phyloP scores from a whole-genome alignment of 2,329 filamentous ascomycete genomes.

The Leptodontidium sp. region DNA sequence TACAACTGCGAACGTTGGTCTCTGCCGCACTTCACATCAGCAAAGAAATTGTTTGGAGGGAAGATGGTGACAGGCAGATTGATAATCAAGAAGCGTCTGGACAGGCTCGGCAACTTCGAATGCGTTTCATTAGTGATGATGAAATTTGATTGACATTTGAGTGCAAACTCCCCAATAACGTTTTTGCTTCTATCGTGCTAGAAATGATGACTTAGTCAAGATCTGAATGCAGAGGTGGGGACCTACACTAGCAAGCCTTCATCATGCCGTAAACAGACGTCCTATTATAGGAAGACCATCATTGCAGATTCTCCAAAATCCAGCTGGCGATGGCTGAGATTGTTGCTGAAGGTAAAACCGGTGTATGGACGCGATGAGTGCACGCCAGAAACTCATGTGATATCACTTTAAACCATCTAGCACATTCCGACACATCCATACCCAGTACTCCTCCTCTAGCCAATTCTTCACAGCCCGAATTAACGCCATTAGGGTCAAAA shows the following conservation, averaged over 20 bases:
- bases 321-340: neutral
- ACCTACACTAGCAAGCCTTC: slow-evolving; percentile 2
- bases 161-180: neutral
- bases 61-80: neutral
- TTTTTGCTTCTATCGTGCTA: neutral
- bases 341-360: too few species aligned
- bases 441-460: too few species aligned
- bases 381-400: too few species aligned
- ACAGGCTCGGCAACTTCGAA: neutral
- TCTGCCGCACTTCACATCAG: neutral
- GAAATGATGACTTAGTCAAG: slow-evolving; percentile 1
- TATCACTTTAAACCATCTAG: too few species aligned
- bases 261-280: neutral
- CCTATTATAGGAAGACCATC: neutral
- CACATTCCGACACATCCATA: too few species aligned
- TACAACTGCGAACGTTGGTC: neutral
- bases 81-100: neutral
- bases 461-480: too few species aligned
- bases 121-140: neutral
- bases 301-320: neutral
- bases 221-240: neutral
- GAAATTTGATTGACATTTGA: slow-evolving; percentile 9
- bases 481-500: too few species aligned
- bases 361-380: too few species aligned
- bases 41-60: neutral